Conservation (phyloP, 1,284 basidiomycete genomes). For the Retiboletus flavoniger region DNA sequence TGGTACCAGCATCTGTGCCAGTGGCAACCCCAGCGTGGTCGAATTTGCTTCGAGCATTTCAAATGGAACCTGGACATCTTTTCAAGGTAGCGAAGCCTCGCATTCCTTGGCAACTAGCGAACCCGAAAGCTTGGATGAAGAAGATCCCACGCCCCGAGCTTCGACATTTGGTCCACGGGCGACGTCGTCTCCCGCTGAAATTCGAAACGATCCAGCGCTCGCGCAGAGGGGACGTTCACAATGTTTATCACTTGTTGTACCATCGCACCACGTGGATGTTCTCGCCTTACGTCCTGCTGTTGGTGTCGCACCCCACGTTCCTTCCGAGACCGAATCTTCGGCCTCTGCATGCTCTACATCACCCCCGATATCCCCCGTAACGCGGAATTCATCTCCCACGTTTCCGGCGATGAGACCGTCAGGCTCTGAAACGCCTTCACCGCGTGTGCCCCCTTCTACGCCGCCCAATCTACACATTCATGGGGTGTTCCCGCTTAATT, state of each 20-base stretch:
- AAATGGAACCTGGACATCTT: conserved; percentile 3
- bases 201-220: neutral
- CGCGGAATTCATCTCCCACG: conserved; percentile 6
- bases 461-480: conserved; percentile 8
- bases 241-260: conserved; percentile 16
- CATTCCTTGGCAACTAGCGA: conserved; percentile 10
- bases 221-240: conserved; percentile 13
- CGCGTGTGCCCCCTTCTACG: conserved; percentile 1
- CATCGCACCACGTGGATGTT: conserved; percentile 6
- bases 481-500: conserved; percentile 2
- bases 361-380: conserved; percentile 15
- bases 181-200: neutral
- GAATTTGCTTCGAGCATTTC: conserved; percentile 4
- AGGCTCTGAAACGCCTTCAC: neutral
- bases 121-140: conserved; percentile 14
- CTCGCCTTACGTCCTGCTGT: conserved; percentile 22
- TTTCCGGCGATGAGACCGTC: conserved; percentile 5
- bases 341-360: conserved; percentile 14
- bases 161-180: conserved; percentile 17
- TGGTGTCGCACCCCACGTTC: conserved; percentile 24
- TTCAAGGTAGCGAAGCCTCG: conserved; percentile 4
- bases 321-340: conserved; percentile 27
- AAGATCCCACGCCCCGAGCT: conserved; percentile 30
- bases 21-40: neutral
- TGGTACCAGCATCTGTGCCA: neutral